Conservation (phyloP, 768 basidiomycete species). For the Megacollybia marginata region DNA sequence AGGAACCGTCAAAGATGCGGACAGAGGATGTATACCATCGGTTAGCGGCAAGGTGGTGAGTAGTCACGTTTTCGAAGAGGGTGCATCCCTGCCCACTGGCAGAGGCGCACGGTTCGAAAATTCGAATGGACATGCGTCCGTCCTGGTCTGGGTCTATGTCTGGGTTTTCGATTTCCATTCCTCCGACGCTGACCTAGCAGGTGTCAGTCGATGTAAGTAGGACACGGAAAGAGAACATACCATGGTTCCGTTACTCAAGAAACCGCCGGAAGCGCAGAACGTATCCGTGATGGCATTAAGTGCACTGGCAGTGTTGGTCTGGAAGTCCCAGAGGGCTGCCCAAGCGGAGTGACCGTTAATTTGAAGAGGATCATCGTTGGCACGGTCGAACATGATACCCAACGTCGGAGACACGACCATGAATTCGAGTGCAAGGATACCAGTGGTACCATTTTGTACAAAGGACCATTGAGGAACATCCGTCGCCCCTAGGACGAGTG, state of each 20-base stretch:
- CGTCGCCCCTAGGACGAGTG: no score
- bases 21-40: slow-evolving; percentile 19
- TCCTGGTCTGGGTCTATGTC: neutral
- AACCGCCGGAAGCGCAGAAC: slow-evolving; percentile 25
- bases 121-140: slow-evolving; percentile 12
- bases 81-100: slow-evolving; percentile 15
- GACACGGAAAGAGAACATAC: slow-evolving; percentile 6
- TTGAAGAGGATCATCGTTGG: slow-evolving; percentile 75
- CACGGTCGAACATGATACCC: slow-evolving; percentile 74
- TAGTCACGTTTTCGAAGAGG: slow-evolving; percentile 14
- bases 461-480: slow-evolving; percentile 40
- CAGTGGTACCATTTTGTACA: slow-evolving; percentile 59
- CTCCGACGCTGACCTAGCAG: no score
- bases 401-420: slow-evolving; percentile 60
- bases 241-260: slow-evolving; percentile 26
- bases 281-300: slow-evolving; percentile 21
- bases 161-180: neutral
- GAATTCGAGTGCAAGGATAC: slow-evolving; percentile 76
- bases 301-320: slow-evolving; percentile 12
- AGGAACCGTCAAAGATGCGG: slow-evolving; percentile 13
- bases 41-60: slow-evolving; percentile 11
- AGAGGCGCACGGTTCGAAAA: slow-evolving; percentile 17
- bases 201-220: no score
- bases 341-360: slow-evolving; percentile 25
- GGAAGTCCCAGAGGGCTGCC: slow-evolving; percentile 17